Evolutionary conservation across 2,329 filamentous ascomycete species (phyloP), one percentile per base, ranked within the genome.

Genomic region (Penicillium decumbens): DNA sequence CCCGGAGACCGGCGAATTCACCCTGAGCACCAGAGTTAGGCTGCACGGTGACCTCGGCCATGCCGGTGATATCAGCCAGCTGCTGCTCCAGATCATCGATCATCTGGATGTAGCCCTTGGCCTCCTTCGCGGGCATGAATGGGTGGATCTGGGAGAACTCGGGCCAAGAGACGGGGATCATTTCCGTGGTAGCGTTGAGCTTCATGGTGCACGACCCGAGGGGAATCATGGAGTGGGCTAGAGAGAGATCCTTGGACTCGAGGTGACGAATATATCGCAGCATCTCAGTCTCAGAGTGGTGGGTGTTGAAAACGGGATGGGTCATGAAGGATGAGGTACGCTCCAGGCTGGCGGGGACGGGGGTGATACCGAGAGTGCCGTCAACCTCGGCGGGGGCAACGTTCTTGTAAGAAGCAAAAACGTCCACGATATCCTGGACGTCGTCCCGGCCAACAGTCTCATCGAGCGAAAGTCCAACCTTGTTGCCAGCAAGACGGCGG

Each of bases 121-220:
- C 80, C 56, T 84, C 78, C 40, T 81, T 74, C 0, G 74, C 63
- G 0, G 87, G 86, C 32, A 84, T 81, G 63, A 90, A 89, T 0
- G 92, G 92, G 72, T 97, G 92, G 29, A 95, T 78, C 53, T 85
- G 82, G 37, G 87, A 80, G 64, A 91, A 89, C 43, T 85, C 82
- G 0, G 84, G 82, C 72, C 84, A 85, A 0, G 88, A 88, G 47
- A 96, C 80, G 6, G 91, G 87, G 13, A 88, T 80, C 92, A 97
- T 96, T 75, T 96, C 89, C 0, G 88, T 88, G 3, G 91, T 93
- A 37, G 87, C 88, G 69, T 96, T 96, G 45, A 96, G 83, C 78
- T 97, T 97, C 92, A 97, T 97, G 12, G 92, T 97, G 77, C 92
- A 97, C 1, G 92, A 96, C 18, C 92, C 92, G 1, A 97, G 81